Evolutionary conservation across 257 asterid genomes (phyloP).

Genomic region (Primulina huaijiensis): DNA sequence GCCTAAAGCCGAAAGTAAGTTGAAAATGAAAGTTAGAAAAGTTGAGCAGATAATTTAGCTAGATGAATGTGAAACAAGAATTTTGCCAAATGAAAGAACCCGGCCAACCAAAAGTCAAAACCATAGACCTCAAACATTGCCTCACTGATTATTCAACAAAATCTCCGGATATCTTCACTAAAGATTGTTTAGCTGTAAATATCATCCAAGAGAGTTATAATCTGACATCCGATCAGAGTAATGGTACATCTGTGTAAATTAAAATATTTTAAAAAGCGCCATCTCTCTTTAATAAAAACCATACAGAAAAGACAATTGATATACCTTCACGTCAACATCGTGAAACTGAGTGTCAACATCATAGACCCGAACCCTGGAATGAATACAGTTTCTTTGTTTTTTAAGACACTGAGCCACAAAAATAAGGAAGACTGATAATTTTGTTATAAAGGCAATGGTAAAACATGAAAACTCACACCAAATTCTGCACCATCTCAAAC

Average conservation of each 20-base stretch:
- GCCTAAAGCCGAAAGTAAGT: background rate
- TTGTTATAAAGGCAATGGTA: constrained; percentile 22
- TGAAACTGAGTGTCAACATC: constrained; percentile 92
- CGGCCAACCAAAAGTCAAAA: background rate
- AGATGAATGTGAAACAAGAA: constrained; percentile 9
- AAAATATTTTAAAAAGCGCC: constrained; percentile 11
- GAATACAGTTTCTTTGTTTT: constrained; percentile 21
- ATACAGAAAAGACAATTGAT: constrained; percentile 14
- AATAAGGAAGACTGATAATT: constrained; percentile 8
- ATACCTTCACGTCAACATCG: constrained; percentile 71
- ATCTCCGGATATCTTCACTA: background rate
- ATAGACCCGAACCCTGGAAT: constrained; percentile 78
- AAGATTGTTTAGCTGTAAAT: background rate
- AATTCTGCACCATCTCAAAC: constrained; percentile 86
- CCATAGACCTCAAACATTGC: background rate
- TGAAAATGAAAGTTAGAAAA: background rate
- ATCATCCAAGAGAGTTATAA: constrained; percentile 8
- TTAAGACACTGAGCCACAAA: constrained; percentile 24
- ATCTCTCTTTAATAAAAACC: constrained; percentile 6
- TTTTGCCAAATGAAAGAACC: background rate
- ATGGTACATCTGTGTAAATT: constrained; percentile 5
- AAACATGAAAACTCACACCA: constrained; percentile 74
- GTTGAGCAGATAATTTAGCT: constrained; percentile 7
- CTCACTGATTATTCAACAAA: constrained; percentile 9
- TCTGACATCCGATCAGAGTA: background rate